Evolutionary conservation across 257 asterid genomes (phyloP), one percentile per base, ranked within the genome.

Genomic region (Leptodermis oblonga): DNA sequence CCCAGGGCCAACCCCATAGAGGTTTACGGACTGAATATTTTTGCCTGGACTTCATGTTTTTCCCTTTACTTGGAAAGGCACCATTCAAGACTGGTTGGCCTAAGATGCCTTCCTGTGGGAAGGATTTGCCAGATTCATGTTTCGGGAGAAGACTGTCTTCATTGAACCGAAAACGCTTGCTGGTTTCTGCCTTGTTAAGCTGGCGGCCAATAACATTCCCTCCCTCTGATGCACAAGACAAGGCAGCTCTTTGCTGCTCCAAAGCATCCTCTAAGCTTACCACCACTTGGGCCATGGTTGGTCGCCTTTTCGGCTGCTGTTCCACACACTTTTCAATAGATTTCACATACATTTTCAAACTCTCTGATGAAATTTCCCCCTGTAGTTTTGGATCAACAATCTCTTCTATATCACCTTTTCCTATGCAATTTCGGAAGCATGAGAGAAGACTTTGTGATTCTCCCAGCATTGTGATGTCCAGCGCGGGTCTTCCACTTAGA

Each of bases 241-340:
- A 18, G 55, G 55, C 10, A 1, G 55, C 23, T 49, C 23, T 49
- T n/a, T 65, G 70, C 70, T 25, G 70, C 70, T 65, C 48, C 60
- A 60, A n/a, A 61, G 69, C 75, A 17, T 26, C 22, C 37, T 71
- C 69, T 15, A 71, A 68, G 49, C 68, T 71, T 62, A 26, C 65
- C 15, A 70, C 69, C 23, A 70, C 69, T 59, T 60, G 43, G 36
- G 69, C 68, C 75, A 70, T 70, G 13, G 48, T 33, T 31, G 75
- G 75, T 20, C 75, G 75, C 62, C 60, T 18, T 15, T 41, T 49
- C 4, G 31, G 25, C 46, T 48, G 10, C 3, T 18, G 36, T 1
- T 65, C 58, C 39, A 65, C 43, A 53, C 70, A 65, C 3, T 28
- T 48, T 13, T 43, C n/a, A 63, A 42, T 23, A 43, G 20, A 37